These are phyloP conservation scores for Trichoderma sp. DNA, from an alignment of 2,329 filamentous ascomycete species.

Conservation along the genomic window DNA sequence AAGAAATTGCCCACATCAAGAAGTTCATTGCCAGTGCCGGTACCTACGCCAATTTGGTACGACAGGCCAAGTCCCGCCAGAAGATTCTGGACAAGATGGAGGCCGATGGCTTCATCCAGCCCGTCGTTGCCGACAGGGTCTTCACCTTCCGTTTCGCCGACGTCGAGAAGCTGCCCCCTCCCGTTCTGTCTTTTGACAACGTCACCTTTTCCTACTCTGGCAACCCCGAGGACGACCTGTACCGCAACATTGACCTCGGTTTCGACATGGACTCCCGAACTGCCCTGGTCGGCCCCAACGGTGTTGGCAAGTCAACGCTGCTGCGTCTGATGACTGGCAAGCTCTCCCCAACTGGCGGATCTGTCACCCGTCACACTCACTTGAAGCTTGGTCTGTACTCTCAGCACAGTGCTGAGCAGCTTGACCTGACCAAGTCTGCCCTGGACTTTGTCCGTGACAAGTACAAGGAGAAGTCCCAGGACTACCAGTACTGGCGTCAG, in stretches of 20 bases:
- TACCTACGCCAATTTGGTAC: constrained; percentile 99
- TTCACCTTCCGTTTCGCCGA: constrained; percentile 99
- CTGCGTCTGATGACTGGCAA: constrained; percentile 96
- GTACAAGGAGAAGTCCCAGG: constrained; percentile 83
- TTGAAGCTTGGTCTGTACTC: constrained; percentile 98
- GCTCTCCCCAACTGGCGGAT: constrained; percentile 77
- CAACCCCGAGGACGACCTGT: constrained; percentile 82
- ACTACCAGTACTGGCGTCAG: constrained; percentile 99
- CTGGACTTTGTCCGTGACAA: constrained; percentile 98
- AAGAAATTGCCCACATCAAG: constrained; percentile 99
- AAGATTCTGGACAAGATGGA: constrained; percentile 99
- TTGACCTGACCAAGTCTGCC: constrained; percentile 95
- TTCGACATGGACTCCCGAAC: constrained; percentile 99
- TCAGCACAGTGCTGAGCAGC: constrained; percentile 97
- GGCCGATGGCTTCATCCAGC: constrained; percentile 97
- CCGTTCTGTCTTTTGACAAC: constrained; percentile 92
- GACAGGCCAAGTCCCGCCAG: constrained; percentile 97
- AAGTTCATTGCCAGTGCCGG: constrained; percentile 99
- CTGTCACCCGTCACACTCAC: constrained; percentile 90
- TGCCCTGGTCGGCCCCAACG: constrained; percentile 94
- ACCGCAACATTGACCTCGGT: constrained; percentile 95
- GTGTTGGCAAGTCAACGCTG: constrained; percentile 97
- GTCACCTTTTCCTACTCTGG: constrained; percentile 99
- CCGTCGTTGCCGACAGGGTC: constrained; percentile 77
- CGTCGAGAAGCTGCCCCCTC: constrained; percentile 98